Evolutionary conservation across 805 yeast species (phyloP).

Genomic region (Dipodascopsis uninucleata): DNA sequence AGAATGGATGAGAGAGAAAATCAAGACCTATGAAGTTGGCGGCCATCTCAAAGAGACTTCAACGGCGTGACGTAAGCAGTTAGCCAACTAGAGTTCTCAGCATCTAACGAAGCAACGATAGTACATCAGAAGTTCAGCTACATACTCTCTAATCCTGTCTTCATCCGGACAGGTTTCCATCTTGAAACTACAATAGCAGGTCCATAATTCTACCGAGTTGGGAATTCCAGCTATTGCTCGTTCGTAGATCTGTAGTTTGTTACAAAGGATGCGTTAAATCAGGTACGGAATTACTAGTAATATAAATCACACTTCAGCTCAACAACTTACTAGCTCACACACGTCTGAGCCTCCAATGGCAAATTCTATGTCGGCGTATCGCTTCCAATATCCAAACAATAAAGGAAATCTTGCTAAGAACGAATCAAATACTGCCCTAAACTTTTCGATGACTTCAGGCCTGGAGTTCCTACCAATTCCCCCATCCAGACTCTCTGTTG

Average conservation of each 20-base stretch:
- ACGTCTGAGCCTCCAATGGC: slow-evolving; percentile 33
- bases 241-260: slow-evolving; percentile 31
- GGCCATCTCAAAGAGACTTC: slow-evolving; percentile 47
- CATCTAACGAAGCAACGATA: slow-evolving; percentile 4
- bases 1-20: slow-evolving; percentile 71
- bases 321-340: slow-evolving; percentile 29
- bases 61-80: too few species aligned
- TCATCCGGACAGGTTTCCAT: slow-evolving; percentile 30
- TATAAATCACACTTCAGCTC: too few species aligned
- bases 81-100: too few species aligned
- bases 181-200: slow-evolving; percentile 37
- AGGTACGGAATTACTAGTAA: too few species aligned
- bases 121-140: not conserved
- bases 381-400: slow-evolving; percentile 43
- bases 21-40: slow-evolving; percentile 57
- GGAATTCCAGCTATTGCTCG: slow-evolving; percentile 36
- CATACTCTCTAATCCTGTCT: slow-evolving; percentile 22
- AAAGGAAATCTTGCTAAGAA: slow-evolving; percentile 38
- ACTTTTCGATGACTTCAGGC: slow-evolving; percentile 29
- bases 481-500: slow-evolving; percentile 33
- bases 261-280: not conserved
- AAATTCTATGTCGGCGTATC: slow-evolving; percentile 41
- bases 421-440: slow-evolving; percentile 33
- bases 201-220: slow-evolving; percentile 39
- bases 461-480: slow-evolving; percentile 35